Conservation (phyloP, 805 yeast genomes). For the Candida wancherniae region DNA sequence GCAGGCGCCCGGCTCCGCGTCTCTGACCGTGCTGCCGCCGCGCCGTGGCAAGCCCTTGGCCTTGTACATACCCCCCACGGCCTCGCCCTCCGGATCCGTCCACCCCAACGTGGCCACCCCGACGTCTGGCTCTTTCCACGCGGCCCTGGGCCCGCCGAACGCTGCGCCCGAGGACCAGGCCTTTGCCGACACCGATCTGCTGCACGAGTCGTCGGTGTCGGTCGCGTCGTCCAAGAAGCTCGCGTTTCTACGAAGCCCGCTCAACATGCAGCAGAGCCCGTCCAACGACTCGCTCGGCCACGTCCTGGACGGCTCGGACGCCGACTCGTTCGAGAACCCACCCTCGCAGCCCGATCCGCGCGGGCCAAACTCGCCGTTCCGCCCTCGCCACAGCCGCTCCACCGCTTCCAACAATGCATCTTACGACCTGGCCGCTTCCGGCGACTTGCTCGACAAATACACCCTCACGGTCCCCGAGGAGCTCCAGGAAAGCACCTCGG, state of each 20-base stretch:
- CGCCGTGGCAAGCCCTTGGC: constrained; percentile 8
- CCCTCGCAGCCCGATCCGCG: no score
- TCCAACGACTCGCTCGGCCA: no score
- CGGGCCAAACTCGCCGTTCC: no score
- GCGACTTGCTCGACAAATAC: neutral
- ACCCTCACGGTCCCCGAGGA: constrained; percentile 16
- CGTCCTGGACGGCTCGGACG: no score
- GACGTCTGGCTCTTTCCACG: no score
- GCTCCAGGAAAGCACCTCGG: constrained; percentile 26
- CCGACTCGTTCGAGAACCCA: no score
- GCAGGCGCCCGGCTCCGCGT: neutral
- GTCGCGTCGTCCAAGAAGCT: no score
- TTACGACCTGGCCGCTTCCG: neutral
- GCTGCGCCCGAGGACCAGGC: neutral
- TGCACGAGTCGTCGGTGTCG: no score
- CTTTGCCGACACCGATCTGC: neutral
- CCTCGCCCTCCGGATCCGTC: constrained; percentile 3
- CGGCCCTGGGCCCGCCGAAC: neutral
- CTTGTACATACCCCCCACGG: constrained; percentile 5
- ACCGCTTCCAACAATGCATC: neutral
- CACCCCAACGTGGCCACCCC: neutral
- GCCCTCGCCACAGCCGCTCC: no score
- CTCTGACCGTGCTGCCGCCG: constrained; percentile 8
- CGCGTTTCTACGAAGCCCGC: no score
- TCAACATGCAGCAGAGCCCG: no score